Percentiles rank a stretch among this genome's conserved stretches.
These are phyloP conservation scores for Boletus rufocinnamomeus DNA, from an alignment of 768 basidiomycete species.

Conservation along the genomic window DNA sequence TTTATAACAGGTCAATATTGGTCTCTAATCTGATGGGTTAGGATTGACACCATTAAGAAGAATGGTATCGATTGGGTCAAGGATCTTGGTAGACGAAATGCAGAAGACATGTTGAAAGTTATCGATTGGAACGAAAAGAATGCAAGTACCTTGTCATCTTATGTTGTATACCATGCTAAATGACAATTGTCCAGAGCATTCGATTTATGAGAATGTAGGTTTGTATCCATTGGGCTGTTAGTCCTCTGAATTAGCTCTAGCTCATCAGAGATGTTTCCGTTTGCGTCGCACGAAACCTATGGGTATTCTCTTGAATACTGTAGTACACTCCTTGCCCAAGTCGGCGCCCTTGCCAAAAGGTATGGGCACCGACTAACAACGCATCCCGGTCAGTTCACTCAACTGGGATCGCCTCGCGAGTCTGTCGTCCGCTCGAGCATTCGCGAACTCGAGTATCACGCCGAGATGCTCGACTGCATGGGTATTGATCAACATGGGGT, in stretches of 20 bases:
- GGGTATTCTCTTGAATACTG: constrained; percentile 86
- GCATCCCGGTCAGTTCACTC: constrained; percentile 88
- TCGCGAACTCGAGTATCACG: constrained; percentile 83
- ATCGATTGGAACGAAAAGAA: constrained; percentile 93
- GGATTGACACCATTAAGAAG: constrained; percentile 77
- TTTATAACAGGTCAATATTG: background rate
- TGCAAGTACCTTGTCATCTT: constrained; percentile 36
- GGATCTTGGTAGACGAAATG: constrained; percentile 75
- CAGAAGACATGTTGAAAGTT: constrained; percentile 66
- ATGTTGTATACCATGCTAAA: background rate
- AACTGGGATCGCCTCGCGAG: constrained; percentile 76
- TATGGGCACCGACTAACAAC: constrained; percentile 80
- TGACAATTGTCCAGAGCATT: constrained; percentile 49
- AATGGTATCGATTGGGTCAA: constrained; percentile 83
- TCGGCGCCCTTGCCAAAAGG: constrained; percentile 66
- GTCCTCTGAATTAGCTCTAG: constrained; percentile 14
- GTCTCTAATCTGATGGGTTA: constrained; percentile 23
- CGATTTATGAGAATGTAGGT: constrained; percentile 73
- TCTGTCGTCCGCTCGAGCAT: constrained; percentile 75
- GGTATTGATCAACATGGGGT: constrained; percentile 80
- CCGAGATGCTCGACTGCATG: constrained; percentile 86
- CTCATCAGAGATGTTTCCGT: constrained; percentile 93
- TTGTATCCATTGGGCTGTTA: background rate
- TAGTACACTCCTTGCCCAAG: constrained; percentile 49
- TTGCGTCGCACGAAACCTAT: constrained; percentile 76